A percentile compares a stretch with the other conserved stretches of the same genome.
Conservation (phyloP, 495 filamentous ascomycete species). For the Penicillium fimorum region DNA sequence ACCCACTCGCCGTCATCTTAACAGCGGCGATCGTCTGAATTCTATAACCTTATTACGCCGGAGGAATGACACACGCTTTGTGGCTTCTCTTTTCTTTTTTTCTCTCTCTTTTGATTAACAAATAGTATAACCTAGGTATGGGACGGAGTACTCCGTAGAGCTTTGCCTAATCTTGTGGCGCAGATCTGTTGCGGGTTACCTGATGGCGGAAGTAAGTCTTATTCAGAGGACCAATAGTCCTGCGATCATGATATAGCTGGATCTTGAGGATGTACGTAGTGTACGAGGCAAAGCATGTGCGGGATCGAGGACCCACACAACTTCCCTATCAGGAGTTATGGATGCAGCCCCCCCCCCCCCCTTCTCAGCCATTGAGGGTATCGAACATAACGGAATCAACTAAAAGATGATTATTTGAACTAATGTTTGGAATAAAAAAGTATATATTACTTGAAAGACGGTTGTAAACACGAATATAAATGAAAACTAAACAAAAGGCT, state of each 20-base stretch:
- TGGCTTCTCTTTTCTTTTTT: neutral
- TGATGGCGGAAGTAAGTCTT: neutral
- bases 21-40: conserved; percentile 21
- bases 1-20: conserved; percentile 24
- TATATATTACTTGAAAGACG: too few relatives aligned
- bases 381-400: neutral
- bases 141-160: neutral
- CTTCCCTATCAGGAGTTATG: neutral
- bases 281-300: conserved; percentile 9
- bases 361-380: conserved; percentile 11
- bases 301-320: neutral
- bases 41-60: conserved; percentile 18
- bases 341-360: neutral
- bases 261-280: neutral
- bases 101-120: conserved; percentile 7
- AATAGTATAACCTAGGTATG: neutral
- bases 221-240: neutral
- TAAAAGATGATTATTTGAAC: neutral
- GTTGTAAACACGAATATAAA: neutral
- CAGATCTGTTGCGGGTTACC: neutral
- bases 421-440: neutral
- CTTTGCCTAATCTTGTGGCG: neutral
- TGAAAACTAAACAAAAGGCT: neutral
- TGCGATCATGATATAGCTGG: neutral
- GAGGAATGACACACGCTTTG: neutral